Evolutionary conservation across 768 basidiomycete genomes (phyloP).

Genomic region (Ephemerocybe angulata): DNA sequence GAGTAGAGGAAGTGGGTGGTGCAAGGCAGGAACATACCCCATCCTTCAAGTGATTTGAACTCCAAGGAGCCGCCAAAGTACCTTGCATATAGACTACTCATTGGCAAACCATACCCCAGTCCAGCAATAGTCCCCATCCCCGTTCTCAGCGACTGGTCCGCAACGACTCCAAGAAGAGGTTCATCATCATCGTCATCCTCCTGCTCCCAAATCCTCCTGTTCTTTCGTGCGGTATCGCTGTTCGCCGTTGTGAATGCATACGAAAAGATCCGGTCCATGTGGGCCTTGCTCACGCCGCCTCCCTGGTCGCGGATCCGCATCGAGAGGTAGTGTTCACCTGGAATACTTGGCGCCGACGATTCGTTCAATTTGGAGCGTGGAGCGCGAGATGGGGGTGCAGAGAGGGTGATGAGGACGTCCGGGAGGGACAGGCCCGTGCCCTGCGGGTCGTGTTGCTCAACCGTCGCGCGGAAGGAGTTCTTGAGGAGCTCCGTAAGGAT

Average conservation of each 20-base stretch:
- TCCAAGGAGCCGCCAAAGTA: conserved; percentile 89
- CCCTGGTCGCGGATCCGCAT: conserved; percentile 83
- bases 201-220: conserved; percentile 48
- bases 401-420: conserved; percentile 69
- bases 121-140: conserved; percentile 90
- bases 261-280: conserved; percentile 81
- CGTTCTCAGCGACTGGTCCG: conserved; percentile 70
- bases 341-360: conserved; percentile 25
- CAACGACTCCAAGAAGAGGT: conserved; percentile 73
- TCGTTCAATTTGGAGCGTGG: too few relatives aligned
- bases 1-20: conserved; percentile 8
- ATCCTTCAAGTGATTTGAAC: conserved; percentile 76
- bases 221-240: conserved; percentile 32
- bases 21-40: conserved; percentile 48
- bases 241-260: conserved; percentile 91
- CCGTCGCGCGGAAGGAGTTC: conserved; percentile 86
- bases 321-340: conserved; percentile 53
- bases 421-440: conserved; percentile 41
- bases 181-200: conserved; percentile 38
- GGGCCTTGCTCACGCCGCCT: conserved; percentile 71
- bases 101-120: conserved; percentile 80
- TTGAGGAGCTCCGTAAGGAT: conserved; percentile 89
- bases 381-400: too few relatives aligned
- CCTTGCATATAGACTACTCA: conserved; percentile 72
- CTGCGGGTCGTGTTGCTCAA: conserved; percentile 62